Conservation (phyloP, 768 basidiomycete genomes). For the Dacryopinax spathularia region DNA sequence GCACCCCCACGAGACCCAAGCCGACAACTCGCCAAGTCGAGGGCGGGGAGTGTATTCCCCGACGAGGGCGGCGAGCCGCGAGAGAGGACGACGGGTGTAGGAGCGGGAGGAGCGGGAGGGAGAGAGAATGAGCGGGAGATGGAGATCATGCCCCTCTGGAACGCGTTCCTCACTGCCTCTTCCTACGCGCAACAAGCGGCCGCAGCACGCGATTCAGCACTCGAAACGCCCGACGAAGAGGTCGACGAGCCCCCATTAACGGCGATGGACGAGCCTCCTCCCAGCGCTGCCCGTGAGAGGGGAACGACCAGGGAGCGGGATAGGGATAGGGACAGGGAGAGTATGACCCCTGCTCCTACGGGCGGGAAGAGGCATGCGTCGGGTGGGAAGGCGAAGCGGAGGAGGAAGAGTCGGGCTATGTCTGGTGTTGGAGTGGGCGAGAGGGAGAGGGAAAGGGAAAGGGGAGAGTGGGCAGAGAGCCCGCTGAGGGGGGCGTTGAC, state of each 20-base stretch:
- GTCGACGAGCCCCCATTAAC: neutral
- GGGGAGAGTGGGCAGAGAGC: neutral
- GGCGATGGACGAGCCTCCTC: neutral
- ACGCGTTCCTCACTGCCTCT: neutral
- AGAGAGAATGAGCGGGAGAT: neutral
- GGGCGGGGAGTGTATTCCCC: neutral
- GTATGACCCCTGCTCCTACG: neutral
- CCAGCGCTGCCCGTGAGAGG: neutral
- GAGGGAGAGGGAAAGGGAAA: too few species aligned
- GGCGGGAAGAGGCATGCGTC: neutral
- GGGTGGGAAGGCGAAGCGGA: neutral
- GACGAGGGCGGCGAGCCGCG: neutral
- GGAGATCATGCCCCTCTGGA: neutral
- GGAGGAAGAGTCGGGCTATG: neutral
- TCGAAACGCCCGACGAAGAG: neutral
- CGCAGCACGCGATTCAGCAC: neutral
- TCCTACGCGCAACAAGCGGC: neutral
- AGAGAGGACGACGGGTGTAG: neutral
- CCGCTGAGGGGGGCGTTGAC: neutral
- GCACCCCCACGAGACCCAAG: constrained; percentile 16
- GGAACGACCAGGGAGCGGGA: neutral
- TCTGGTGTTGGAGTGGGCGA: neutral
- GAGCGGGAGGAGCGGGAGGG: neutral
- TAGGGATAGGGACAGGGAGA: neutral
- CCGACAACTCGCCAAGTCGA: neutral